Evolutionary conservation across 2,329 filamentous ascomycete species (phyloP).

Genomic region (Fusarium sp.): DNA sequence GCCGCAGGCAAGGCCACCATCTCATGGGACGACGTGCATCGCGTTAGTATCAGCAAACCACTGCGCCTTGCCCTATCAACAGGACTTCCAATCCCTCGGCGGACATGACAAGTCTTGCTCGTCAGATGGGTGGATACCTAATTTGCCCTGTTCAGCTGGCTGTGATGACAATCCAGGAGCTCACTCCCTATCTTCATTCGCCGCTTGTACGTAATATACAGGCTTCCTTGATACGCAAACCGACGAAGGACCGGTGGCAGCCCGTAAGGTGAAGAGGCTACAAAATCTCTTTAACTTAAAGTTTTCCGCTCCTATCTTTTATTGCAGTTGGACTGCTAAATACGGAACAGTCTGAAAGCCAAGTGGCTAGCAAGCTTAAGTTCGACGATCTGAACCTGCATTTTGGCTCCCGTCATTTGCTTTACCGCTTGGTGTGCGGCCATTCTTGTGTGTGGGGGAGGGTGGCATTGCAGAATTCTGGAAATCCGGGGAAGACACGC

Average conservation of each 20-base stretch:
- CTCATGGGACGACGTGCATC: slow-evolving; percentile 13
- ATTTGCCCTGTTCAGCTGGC: slow-evolving; percentile 21
- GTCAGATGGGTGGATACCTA: slow-evolving; percentile 24
- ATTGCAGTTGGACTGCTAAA: slow-evolving; percentile 28
- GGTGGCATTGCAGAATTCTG: slow-evolving; percentile 44
- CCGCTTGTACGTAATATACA: slow-evolving; percentile 39
- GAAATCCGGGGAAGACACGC: slow-evolving; percentile 40
- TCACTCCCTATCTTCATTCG: slow-evolving; percentile 21
- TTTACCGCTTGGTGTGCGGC: slow-evolving; percentile 36
- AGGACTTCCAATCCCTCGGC: neutral
- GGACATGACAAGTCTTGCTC: slow-evolving; percentile 10
- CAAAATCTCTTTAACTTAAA: slow-evolving; percentile 29
- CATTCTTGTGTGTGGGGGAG: slow-evolving; percentile 30
- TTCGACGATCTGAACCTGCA: slow-evolving; percentile 36
- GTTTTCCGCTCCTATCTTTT: slow-evolving; percentile 12
- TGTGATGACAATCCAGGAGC: slow-evolving; percentile 27
- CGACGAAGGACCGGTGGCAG: slow-evolving; percentile 35
- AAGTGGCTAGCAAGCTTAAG: slow-evolving; percentile 38
- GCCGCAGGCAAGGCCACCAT: slow-evolving; percentile 10
- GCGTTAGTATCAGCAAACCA: slow-evolving; percentile 7
- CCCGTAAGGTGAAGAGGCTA: slow-evolving; percentile 11
- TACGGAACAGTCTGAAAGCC: slow-evolving; percentile 30
- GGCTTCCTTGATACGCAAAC: slow-evolving; percentile 8
- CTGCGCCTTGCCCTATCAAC: slow-evolving; percentile 15
- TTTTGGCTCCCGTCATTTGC: slow-evolving; percentile 38